phyloP scores from a whole-genome alignment of 1,284 basidiomycete species.

The Erythrobasidium hasegawianum region DNA sequence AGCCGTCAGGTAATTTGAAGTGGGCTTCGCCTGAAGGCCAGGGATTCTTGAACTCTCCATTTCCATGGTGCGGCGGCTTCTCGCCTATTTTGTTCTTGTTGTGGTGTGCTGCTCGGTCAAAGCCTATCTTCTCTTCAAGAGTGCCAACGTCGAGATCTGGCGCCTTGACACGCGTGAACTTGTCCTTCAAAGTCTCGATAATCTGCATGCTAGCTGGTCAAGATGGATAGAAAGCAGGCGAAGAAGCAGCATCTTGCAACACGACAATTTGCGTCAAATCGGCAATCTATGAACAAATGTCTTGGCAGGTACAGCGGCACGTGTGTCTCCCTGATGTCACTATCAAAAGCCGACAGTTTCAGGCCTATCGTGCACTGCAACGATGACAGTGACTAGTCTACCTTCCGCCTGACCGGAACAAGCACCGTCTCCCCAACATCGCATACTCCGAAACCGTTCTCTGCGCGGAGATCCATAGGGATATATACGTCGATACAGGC shows the following conservation, averaged over 20 bases:
- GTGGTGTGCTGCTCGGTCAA: not conserved
- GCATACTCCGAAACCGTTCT: slow-evolving; percentile 28
- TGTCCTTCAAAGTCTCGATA: not conserved
- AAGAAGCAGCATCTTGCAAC: no score
- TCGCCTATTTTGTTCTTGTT: not conserved
- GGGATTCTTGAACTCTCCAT: slow-evolving; percentile 11
- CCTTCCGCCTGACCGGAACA: slow-evolving; percentile 25
- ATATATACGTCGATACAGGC: slow-evolving; percentile 18
- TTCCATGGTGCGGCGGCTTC: not conserved
- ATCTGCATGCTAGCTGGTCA: not conserved
- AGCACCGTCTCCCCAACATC: slow-evolving; percentile 27
- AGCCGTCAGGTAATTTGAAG: not conserved
- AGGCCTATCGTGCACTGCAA: no score
- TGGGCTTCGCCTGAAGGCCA: slow-evolving; percentile 3
- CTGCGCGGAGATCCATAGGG: slow-evolving; percentile 2
- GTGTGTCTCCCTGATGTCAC: no score
- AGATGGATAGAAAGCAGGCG: no score
- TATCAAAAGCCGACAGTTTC: no score
- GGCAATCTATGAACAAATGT: no score
- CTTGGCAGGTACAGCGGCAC: no score
- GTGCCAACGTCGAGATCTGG: not conserved
- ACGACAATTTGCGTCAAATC: no score
- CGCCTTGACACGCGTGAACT: not conserved
- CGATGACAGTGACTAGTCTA: no score
- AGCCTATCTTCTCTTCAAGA: not conserved